Conservation (phyloP, 805 yeast species). For the Teunomyces funiuensis region DNA sequence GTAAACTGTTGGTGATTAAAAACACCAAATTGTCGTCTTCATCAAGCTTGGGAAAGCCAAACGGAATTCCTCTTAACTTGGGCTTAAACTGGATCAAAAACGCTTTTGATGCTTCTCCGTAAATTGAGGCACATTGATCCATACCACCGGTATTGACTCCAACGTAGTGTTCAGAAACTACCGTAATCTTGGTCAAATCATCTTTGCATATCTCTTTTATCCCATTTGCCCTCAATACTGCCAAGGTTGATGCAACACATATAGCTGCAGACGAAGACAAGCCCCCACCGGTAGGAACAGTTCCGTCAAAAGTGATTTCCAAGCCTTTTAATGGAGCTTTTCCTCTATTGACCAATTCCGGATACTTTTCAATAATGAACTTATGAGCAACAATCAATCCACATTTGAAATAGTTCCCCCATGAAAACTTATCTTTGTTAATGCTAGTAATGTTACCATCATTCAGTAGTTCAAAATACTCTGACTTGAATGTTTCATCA, state of each 20-base stretch:
- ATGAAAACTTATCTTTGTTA: slow-evolving; percentile 49
- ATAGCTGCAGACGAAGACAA: slow-evolving; percentile 72
- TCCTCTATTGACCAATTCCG: slow-evolving; percentile 21
- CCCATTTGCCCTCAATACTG: slow-evolving; percentile 55
- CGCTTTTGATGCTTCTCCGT: slow-evolving; percentile 59
- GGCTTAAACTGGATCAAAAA: slow-evolving; percentile 64
- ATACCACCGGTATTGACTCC: slow-evolving; percentile 80
- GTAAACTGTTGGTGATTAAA: slow-evolving; percentile 63
- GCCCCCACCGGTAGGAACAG: slow-evolving; percentile 73
- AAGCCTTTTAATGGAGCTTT: slow-evolving; percentile 43
- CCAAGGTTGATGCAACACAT: slow-evolving; percentile 62
- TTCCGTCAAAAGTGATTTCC: slow-evolving; percentile 56
- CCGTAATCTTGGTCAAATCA: slow-evolving; percentile 58
- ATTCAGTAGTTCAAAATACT: slow-evolving; percentile 37
- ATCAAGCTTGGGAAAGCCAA: slow-evolving; percentile 49
- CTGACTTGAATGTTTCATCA: slow-evolving; percentile 33
- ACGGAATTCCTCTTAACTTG: slow-evolving; percentile 51
- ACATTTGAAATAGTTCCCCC: slow-evolving; percentile 72
- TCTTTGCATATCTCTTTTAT: slow-evolving; percentile 42
- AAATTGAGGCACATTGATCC: slow-evolving; percentile 74
- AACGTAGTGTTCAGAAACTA: slow-evolving; percentile 65
- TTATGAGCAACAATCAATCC: slow-evolving; percentile 61
- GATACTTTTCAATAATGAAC: slow-evolving; percentile 36
- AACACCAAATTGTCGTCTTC: slow-evolving; percentile 46
- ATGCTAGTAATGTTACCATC: slow-evolving; percentile 44